Evolutionary conservation across 495 filamentous ascomycete species (phyloP), one percentile per base, ranked within the genome.

Genomic region (Xeromyces bisporus): DNA sequence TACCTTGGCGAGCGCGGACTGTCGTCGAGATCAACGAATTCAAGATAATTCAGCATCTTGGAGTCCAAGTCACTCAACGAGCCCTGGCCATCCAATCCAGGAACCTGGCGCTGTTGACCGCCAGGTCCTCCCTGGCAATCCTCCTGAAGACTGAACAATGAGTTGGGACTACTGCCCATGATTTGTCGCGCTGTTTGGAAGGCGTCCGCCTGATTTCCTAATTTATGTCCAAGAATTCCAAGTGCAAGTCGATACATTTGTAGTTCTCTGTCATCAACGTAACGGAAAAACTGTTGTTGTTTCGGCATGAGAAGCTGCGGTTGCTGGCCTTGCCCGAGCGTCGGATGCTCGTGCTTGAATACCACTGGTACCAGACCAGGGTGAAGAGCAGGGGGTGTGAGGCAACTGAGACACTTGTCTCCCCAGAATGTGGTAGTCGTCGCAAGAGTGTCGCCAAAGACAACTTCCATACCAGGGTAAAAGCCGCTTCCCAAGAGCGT

Each of bases 361-460:
- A 76, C 75, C 17, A 93, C 81, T 6, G 67, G 59, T 1, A 93
- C 87, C 20, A 66, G 51, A 8, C 84, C 80, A 1, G 80, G 62
- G 26, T 62, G 59, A 8, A 68, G 51, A 17, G 75, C 73, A 2
- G 86, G 82, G 14, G 87, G 87, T 0, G 86, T 62, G 20, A 85
- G 56, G 45, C 82, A 92, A 24, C 91, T 80, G n/a, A 93, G 60
- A 12, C 77, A 79, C 26, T 69, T 75, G 31, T 78, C 70, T 14
- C 80, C 80, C 75, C 82, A 92, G 42, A 65, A 91, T 1, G 78
- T 81, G 7, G 80, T 87, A 7, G 77, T 80, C 1, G 73, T 77
- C 7, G 87, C 86, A 20, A 71, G 60, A 3, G 63, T 66, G 26
- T 82, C 73, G 11, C 85, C 86, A 51, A 94, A 94, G 42, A 85